Base-by-base conservation (phyloP, 495 filamentous ascomycete genomes). In the Penicillium fimorum region DNA sequence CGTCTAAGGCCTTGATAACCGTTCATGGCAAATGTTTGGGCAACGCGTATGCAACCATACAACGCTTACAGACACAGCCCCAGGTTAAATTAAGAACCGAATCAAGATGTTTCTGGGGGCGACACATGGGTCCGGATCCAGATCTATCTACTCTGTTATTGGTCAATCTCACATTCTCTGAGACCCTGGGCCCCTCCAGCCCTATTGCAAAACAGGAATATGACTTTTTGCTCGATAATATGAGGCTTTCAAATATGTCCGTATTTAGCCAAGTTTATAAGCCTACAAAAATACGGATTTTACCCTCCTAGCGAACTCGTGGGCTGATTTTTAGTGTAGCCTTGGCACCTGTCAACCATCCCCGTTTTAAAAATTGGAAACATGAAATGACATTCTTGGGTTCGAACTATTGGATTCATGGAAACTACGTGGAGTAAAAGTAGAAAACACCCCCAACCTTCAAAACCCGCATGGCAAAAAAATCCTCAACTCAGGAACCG, bases 31-130 rank as follows among this genome's bases (percentile, higher is more conserved):
- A 11, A 11, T n/a, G 20, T 42, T 9, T 42, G 11, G 17, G 13
- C 20, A 47, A 47, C 45, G 45, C 45, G 45, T 33, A 47, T 18
- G 45, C 29, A 47, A 32, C 45, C 44, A 47, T 47, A 25, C 0
- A 38, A 38, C 20, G 42, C 41, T 7, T 24, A 13, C 44, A n/a
- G 15, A 15, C 45, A 47, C 29, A 18, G 45, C 45, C 45, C 45
- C 45, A 33, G n/a, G 45, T 47, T 32, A 47, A 47, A 20, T 47
- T 47, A 32, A 47, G 45, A 47, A 33, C n/a, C 35, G 15, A 38
- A 38, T 38, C 15, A 38, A n/a, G n/a, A 8, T 9, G n/a, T 38
- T n/a, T 20, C 2, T 24, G 7, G 18, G 43, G 43, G 22, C 43
- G n/a, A 38, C 35, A 38, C 2, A 38, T 6, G 25, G 20, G 1